These are phyloP conservation scores for Coniochaeta ligniaria DNA, from an alignment of 2,329 filamentous ascomycete species.

Conservation along the genomic window DNA sequence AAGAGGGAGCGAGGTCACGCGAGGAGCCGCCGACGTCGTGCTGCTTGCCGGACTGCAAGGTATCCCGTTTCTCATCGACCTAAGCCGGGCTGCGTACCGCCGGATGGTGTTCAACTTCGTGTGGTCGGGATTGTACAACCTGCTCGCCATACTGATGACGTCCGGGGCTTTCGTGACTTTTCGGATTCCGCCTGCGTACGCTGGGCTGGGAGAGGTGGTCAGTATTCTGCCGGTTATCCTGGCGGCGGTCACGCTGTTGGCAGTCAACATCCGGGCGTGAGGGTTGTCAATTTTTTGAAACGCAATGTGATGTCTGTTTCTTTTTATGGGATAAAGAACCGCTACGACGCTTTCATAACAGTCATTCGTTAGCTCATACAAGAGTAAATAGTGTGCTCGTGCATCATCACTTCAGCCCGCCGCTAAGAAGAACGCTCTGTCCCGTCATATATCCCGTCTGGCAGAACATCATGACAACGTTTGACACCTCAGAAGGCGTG, in stretches of 20 bases:
- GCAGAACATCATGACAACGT: constrained; percentile 52
- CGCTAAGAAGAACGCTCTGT: constrained; percentile 45
- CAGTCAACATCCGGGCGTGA: constrained; percentile 8
- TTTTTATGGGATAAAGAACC: neutral
- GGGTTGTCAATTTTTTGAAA: neutral
- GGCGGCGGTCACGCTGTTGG: constrained; percentile 40
- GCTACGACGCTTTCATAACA: neutral
- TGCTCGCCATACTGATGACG: constrained; percentile 59
- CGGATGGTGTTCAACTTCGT: constrained; percentile 61
- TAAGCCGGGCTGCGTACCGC: constrained; percentile 34
- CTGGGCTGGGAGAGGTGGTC: constrained; percentile 65
- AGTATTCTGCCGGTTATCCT: constrained; percentile 65
- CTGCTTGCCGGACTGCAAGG: constrained; percentile 52
- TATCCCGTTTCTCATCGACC: constrained; percentile 49
- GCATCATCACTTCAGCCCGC: constrained; percentile 36
- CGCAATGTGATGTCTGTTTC: neutral
- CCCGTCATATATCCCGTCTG: constrained; percentile 55
- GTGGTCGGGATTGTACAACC: constrained; percentile 66
- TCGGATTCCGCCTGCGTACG: constrained; percentile 52
- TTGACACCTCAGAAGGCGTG: constrained; percentile 51
- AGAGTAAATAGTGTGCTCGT: neutral
- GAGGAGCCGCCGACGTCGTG: constrained; percentile 61
- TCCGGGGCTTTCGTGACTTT: constrained; percentile 54
- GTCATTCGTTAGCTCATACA: neutral
- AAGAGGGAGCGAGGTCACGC: constrained; percentile 48